Conservation (phyloP, 345 rosid species). For the Pseudoturritis turrita region DNA sequence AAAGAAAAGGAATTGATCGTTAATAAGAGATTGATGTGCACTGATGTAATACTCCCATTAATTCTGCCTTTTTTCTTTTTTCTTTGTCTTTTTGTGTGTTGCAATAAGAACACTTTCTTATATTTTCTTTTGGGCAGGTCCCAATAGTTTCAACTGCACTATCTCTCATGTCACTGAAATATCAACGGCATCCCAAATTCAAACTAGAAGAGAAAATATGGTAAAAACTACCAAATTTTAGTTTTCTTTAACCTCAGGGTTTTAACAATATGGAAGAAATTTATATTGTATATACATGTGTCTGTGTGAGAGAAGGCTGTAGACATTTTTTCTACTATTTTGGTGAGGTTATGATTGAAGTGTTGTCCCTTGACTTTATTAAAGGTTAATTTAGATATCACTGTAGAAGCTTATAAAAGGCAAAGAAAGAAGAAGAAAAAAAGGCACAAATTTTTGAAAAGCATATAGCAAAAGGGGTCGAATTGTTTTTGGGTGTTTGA, state of each 20-base stretch:
- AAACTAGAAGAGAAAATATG: neutral
- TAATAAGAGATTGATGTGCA: conserved; percentile 7
- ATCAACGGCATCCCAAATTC: conserved; percentile 2
- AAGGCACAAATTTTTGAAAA: conserved; percentile 31
- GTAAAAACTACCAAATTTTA: neutral
- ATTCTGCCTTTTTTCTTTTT: conserved; percentile 28
- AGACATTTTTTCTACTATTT: conserved; percentile 31
- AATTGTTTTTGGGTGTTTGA: conserved; percentile 35
- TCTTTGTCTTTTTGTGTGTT: conserved; percentile 15
- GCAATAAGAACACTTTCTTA: conserved; percentile 31
- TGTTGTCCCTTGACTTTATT: conserved; percentile 44
- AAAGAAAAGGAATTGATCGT: neutral
- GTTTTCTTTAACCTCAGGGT: neutral
- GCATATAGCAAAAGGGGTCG: conserved; percentile 37
- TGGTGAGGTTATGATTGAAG: conserved; percentile 32
- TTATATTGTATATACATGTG: conserved; percentile 15
- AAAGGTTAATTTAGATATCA: conserved; percentile 33
- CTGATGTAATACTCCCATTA: conserved; percentile 32
- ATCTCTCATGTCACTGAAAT: conserved; percentile 1
- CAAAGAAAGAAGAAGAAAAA: neutral
- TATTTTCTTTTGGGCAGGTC: conserved; percentile 15
- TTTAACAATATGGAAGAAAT: conserved; percentile 26
- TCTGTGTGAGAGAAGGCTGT: conserved; percentile 17
- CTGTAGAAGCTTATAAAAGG: conserved; percentile 22
- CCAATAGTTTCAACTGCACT: neutral